Base-by-base conservation (phyloP, 202 grass and related monocot genomes). In the Elaeis oleifera region DNA sequence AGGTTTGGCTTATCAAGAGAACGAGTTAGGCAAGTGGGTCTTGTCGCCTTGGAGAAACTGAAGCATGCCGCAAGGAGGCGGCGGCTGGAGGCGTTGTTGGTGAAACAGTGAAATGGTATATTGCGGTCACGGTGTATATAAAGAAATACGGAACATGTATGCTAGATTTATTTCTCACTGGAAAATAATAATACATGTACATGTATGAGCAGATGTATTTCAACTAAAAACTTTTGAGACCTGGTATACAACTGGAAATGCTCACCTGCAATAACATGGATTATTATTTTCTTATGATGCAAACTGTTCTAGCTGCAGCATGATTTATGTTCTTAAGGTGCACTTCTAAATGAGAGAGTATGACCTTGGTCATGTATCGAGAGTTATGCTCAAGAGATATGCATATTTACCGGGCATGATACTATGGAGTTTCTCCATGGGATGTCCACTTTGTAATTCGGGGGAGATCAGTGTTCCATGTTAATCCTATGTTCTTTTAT, bases 1-100 rank as follows among this genome's bases (percentile, higher is more conserved):
- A 99, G 94, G 72, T 89, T 92, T 63, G 94, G 88, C 23, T 78
- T 99, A 27, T 99, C 88, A 3, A 99, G 94, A 36, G 94, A 99
- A 74, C 63, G 88, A 39, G 85, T 99, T 48, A 79, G 94, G 59
- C 94, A 99, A 84, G 80, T 99, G 51, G 94, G 85, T 61, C 85
- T 94, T 22, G 55, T 99, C 0, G 88, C 94, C 14, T 89, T 89
- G 88, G 82, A 99, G 85, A 99, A 99, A 60, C 63, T 99, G 72
- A 99, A 99, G 72, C 94, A 92, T 69, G 82, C 84, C 5, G 88
- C 82, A 3, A 84, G 88, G 74, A 84, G 74, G 69, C 87, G 80
- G 75, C 72, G 67, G 32, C 53, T 99, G 74, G 79, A 94, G 16
- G 82, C 78, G 26, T 78, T 99, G 80, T 65, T 99, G 8, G 67